Base-by-base conservation (phyloP, 2,329 filamentous ascomycete species). In the Cryphonectria radicalis region DNA sequence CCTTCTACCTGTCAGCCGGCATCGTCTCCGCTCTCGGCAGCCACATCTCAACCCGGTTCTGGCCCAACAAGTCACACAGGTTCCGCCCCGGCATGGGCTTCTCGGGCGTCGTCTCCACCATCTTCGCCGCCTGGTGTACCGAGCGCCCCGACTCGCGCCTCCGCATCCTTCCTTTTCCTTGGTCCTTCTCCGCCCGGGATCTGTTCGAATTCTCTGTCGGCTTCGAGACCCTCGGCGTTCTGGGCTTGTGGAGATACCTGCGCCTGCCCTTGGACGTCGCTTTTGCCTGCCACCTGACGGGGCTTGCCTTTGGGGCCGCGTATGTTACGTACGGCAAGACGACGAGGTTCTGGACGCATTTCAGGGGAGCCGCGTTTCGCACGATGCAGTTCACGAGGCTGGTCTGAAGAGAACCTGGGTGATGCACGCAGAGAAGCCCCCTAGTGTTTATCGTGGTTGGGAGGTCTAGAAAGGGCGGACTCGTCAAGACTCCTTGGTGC, bases 1-100 rank as follows among this genome's bases (percentile, higher is more conserved):
- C 77, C 14, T 78, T 78, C 63, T 77, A 77, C 57, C 71, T 77
- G 11, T 75, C 75, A 2, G 69, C 74, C 17, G 76, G 76, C 32
- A 66, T 77, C 10, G 35, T 77, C 4, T 69, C 77, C 11, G 53
- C 71, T 1, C 73, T 75, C 8, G 75, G 73, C 10, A 74, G 60
- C 55, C 76, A 77, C 63, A 55, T 76, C 10, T 64, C 75, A 0
- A 62, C 65, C 2, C 63, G 73, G 0, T 76, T 74, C 72, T 66
- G 66, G 67, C 75, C 75, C 17, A 73, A 73, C 1, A 70, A 67
- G 4, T 55, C 59, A 14, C 64, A 73, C 22, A 74, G 76, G 13
- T 42, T 74, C 35, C 55, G 67, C 0, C 68, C 73, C 4, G 74
- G 73, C 11, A 71, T 76, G 5, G 77, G 77, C n/a, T 76, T 76